Base-by-base conservation (phyloP, 2,329 filamentous ascomycete species). In the Beauveria medogensis region DNA sequence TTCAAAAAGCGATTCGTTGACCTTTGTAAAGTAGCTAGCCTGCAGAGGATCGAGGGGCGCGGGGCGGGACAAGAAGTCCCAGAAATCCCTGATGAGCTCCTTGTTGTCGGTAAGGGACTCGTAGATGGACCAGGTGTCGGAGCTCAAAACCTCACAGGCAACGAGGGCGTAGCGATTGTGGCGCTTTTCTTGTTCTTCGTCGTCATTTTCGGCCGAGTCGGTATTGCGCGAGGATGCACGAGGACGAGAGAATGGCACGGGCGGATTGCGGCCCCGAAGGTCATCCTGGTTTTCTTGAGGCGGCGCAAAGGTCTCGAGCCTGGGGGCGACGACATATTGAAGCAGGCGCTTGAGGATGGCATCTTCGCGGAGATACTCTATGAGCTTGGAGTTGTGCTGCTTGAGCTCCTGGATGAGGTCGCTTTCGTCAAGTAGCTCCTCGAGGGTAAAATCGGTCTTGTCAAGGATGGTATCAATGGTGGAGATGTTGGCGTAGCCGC, bases 321-420 rank as follows among this genome's bases (percentile, higher is more conserved):
- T 87, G 34, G 92, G 89, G 50, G 92, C 91, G 66, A 92, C 87
- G 67, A 97, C 93, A 80, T 96, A 96, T 73, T 93, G 87, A 66
- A 99, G 86, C 63, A 99, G 83, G 70, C 85, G 88, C 74, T 92
- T 85, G 64, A 99, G 84, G 61, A 95, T 86, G 69, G 87, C 84
- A 67, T 95, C 91, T 70, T 96, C 91, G 69, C 94, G 88, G 63
- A 99, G 81, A 72, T 93, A 97, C 77, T 97, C 92, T 74, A 97
- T 92, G 64, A 99, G 87, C 79, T 97, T 97, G 62, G 91, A 89
- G 78, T 99, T 97, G 78, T 97, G 92, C 75, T 96, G 91, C 79
- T 97, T 99, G 65, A 99, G 84, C 81, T 99, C 94, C 75, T 97
- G 92, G 68, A 97, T 94, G 69, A 97, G 79, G 73, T 99, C 94